Evolutionary conservation across 257 asterid species (phyloP), one percentile per base, ranked within the genome.

Genomic region (Sherardia arvensis): DNA sequence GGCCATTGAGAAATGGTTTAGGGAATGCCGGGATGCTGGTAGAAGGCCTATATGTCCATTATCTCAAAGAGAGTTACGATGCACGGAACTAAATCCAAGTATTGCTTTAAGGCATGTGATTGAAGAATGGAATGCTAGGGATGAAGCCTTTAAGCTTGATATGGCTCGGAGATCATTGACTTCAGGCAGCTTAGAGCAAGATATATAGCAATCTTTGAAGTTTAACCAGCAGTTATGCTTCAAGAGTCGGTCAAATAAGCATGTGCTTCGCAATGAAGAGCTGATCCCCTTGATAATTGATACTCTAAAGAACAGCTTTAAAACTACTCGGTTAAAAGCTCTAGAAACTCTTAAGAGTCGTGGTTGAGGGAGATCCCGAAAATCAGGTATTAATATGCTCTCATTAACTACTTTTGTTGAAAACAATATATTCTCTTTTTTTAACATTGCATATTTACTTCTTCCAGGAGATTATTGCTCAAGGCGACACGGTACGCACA

Each of bases 71-170:
- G 97, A 85, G 71, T 59, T 93, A 63, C 81, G 83, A 67, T 87
- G 88, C 74, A 74, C 76, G 0, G 97, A 93, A 53, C 78, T 93
- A 47, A 93, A 87, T 70, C 90, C 99, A 28, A 85, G 97, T 63
- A 90, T 93, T 67, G 96, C 99, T 61, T 74, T 93, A 49, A 75
- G 94, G 58, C 78, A 84, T 79, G 86, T 97, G 0, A 93, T 93
- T 18, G 97, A 85, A 75, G 94, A 93, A 73, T 93, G 99, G 99
- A 87, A 85, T 66, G 97, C 97, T 0, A 85, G 99, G 77, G 90
- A 90, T 30, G 97, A 85, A 73, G 99, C 99, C 30, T 90, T 86
- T 63, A 88, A 90, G 76, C 78, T 93, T 9, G 99, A 93, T 75
- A 84, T 84, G 91, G 96, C 97, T 53, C 87, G 86, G 23, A 78